Conservation (phyloP, 2,329 filamentous ascomycete genomes). For the Aspergillus japonicus region DNA sequence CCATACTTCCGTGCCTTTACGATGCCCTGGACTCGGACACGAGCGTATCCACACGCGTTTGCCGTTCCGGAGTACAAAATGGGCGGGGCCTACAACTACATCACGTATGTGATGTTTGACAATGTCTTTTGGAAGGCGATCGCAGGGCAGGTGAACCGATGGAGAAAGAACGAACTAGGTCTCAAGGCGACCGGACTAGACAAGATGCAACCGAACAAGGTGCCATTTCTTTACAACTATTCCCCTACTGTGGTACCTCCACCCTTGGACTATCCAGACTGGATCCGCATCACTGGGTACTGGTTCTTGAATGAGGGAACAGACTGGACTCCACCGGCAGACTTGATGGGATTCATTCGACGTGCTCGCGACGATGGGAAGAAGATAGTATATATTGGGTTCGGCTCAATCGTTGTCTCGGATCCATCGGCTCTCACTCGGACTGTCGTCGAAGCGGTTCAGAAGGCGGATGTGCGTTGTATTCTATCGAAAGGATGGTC, state of each 20-base stretch:
- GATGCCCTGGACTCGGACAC: constrained; percentile 97
- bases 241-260: constrained; percentile 91
- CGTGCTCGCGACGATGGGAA: constrained; percentile 77
- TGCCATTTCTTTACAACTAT: constrained; percentile 98
- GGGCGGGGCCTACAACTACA: constrained; percentile 91
- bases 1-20: constrained; percentile 97
- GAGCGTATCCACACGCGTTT: constrained; percentile 95
- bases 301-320: constrained; percentile 87
- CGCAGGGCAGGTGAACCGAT: constrained; percentile 84
- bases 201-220: constrained; percentile 92
- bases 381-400: constrained; percentile 94
- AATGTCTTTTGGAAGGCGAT: constrained; percentile 96
- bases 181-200: constrained; percentile 79
- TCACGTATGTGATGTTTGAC: constrained; percentile 95
- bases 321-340: constrained; percentile 70
- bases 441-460: constrained; percentile 88
- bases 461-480: constrained; percentile 88
- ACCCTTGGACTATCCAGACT: constrained; percentile 92
- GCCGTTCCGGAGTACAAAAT: constrained; percentile 89
- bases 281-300: constrained; percentile 95
- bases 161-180: constrained; percentile 78
- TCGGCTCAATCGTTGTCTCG: constrained; percentile 91
- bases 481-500: constrained; percentile 98
- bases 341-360: constrained; percentile 78
- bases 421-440: constrained; percentile 85